Evolutionary conservation across 345 rosid genomes (phyloP).

Genomic region (Ailanthus altissimus): DNA sequence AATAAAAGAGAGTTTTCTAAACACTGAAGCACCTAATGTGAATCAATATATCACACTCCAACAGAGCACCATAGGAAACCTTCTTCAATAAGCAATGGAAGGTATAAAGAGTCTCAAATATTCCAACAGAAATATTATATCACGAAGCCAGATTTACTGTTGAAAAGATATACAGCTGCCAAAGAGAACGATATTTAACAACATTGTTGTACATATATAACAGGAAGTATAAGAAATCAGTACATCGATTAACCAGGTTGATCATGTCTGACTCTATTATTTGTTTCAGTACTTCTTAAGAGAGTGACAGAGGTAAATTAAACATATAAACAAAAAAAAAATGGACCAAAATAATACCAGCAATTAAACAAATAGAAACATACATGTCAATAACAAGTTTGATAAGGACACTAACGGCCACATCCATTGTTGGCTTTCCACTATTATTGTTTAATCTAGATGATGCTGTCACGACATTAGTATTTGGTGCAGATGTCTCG

Average conservation of each 20-base stretch:
- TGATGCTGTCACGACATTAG: slow-evolving; percentile 64
- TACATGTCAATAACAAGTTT: slow-evolving; percentile 99
- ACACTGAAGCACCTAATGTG: not conserved
- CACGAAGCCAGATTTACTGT: not conserved
- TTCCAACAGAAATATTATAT: not conserved
- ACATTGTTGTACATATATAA: not conserved
- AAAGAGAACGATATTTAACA: not conserved
- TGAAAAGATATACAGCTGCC: not conserved
- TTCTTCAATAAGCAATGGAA: not conserved
- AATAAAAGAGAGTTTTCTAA: not conserved
- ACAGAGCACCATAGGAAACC: not conserved
- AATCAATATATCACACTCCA: not conserved
- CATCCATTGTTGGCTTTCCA: slow-evolving; percentile 93
- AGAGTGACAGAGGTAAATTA: not conserved
- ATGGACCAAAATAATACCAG: slow-evolving; percentile 19
- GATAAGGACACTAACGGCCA: slow-evolving; percentile 96
- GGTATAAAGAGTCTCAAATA: not conserved
- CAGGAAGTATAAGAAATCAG: slow-evolving; percentile 3
- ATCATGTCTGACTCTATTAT: not conserved
- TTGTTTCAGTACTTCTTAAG: not conserved
- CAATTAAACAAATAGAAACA: slow-evolving; percentile 20
- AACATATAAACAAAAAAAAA: not conserved
- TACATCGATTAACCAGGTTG: slow-evolving; percentile 2
- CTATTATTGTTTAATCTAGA: slow-evolving; percentile 74
- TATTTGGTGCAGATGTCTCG: slow-evolving; percentile 64